phyloP scores from a whole-genome alignment of 257 asterid species.

The Forsythia viridissima region DNA sequence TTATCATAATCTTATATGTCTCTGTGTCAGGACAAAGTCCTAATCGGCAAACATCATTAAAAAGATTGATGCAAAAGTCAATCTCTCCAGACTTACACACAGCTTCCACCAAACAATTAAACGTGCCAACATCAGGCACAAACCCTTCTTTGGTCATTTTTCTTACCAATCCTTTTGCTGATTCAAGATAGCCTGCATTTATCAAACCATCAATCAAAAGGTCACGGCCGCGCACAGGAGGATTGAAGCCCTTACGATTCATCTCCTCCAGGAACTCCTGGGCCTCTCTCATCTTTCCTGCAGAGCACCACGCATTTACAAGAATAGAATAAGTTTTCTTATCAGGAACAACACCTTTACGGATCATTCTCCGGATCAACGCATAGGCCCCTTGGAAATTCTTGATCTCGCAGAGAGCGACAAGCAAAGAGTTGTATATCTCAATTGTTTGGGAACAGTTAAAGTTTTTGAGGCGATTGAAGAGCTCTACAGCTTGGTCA shows the following conservation, averaged over 20 bases:
- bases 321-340: conserved; percentile 80
- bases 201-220: conserved; percentile 80
- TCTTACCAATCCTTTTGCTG: conserved; percentile 86
- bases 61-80: conserved; percentile 74
- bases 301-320: conserved; percentile 94
- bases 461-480: conserved; percentile 74
- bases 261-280: conserved; percentile 93
- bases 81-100: conserved; percentile 67
- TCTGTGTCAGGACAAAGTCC: conserved; percentile 72
- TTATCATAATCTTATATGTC: conserved; percentile 69
- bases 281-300: conserved; percentile 95
- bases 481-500: conserved; percentile 84
- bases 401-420: conserved; percentile 86
- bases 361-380: conserved; percentile 84
- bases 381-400: conserved; percentile 96
- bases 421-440: conserved; percentile 85
- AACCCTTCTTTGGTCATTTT: conserved; percentile 89
- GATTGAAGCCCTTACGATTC: conserved; percentile 85
- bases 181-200: conserved; percentile 95
- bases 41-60: conserved; percentile 61
- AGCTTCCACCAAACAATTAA: conserved; percentile 80
- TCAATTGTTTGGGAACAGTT: conserved; percentile 73
- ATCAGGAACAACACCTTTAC: conserved; percentile 69
- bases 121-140: conserved; percentile 82
- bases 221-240: conserved; percentile 96